phyloP scores from a whole-genome alignment of 257 asterid species.

The Agastache rugosa region DNA sequence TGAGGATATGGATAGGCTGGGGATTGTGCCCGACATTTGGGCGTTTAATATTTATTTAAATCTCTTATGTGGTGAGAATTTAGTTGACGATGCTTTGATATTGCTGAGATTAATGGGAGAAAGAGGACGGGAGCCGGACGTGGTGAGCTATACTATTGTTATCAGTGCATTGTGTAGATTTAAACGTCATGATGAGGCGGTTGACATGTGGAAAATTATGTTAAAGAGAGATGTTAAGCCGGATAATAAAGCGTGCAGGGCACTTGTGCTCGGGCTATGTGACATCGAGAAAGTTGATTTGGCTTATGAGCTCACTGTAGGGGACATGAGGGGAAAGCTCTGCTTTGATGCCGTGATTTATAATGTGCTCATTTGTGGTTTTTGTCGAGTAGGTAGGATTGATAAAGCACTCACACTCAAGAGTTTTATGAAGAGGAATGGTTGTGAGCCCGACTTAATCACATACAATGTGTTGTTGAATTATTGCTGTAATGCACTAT shows the following conservation, averaged over 20 bases:
- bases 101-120: conserved; percentile 68
- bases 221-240: conserved; percentile 63
- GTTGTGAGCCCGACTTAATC: conserved; percentile 82
- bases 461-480: conserved; percentile 80
- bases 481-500: conserved; percentile 68
- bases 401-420: conserved; percentile 87
- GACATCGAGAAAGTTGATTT: conserved; percentile 79
- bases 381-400: conserved; percentile 81
- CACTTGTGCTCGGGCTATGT: conserved; percentile 83
- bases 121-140: conserved; percentile 76
- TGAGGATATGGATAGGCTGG: conserved; percentile 76
- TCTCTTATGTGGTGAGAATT: conserved; percentile 72
- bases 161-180: conserved; percentile 69
- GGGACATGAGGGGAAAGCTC: conserved; percentile 76
- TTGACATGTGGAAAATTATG: conserved; percentile 77
- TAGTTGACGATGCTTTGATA: conserved; percentile 73
- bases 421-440: conserved; percentile 78
- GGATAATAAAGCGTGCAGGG: conserved; percentile 82
- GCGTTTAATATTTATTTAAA: conserved; percentile 83
- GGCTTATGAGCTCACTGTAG: conserved; percentile 94
- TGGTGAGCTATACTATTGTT: conserved; percentile 77
- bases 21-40: conserved; percentile 82
- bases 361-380: conserved; percentile 78
- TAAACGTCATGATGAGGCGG: conserved; percentile 63
- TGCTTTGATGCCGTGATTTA: conserved; percentile 61